Evolutionary conservation across 129 eudicot species (phyloP), one percentile per base, ranked within the genome.

Genomic region (Mikania micrantha): DNA sequence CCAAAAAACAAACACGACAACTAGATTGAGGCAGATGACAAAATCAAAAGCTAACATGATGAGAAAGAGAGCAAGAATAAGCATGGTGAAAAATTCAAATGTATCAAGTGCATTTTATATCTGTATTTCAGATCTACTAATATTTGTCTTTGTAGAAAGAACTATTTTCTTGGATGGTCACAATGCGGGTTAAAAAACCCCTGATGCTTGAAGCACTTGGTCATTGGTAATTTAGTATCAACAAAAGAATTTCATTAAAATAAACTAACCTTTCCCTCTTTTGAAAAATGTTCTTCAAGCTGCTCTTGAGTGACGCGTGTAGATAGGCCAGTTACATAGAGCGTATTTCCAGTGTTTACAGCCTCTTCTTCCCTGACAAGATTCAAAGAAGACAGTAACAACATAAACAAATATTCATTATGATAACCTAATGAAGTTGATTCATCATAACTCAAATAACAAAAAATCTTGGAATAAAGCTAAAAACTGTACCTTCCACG

Each of bases 271-370:
- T 94, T 94, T 60, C 99, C 99, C 45, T 94, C 95, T 79, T 85
- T 87, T 38, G 85, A 72, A 79, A 94, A 94, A 77, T 89, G 93
- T 62, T 94, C 89, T 80, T 90, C 90, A 69, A 94, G 97, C 38
- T 94, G 97, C 48, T 86, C 85, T 54, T 94, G 85, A 17, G 90
- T 85, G 36, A 87, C 99, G 67, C 99, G 87, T 34, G 97, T 90
- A 40, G 99, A 94, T 32, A 94, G 83, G 11, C 99, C 99, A 70
- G 99, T 94, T 57, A 94, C 97, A 38, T 90, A 94, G 17, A 94
- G 97, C 36, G 99, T 87, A 79, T 83, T 89, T 56, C 99, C 99
- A 27, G 91, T 84, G 69, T 89, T 94, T 73, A 34, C 68, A 67
- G 77, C 63, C 25, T 67, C 85, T 24, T 74, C 87, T 64, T 60